Conservation (phyloP, 2,329 filamentous ascomycete species). For the Leptographium lundbergii region DNA sequence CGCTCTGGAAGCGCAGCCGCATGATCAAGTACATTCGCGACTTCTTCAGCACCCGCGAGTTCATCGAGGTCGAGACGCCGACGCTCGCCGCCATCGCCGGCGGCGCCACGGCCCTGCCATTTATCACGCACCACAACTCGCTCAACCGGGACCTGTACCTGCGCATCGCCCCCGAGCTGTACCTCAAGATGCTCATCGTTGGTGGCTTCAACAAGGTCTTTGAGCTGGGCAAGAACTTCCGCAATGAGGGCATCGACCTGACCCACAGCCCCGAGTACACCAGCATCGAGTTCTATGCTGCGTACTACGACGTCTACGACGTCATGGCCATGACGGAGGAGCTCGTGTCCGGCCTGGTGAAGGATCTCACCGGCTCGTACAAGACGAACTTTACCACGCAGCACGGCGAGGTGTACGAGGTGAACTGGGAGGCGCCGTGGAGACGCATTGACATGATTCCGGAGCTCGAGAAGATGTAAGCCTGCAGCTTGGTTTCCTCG, state of each 20-base stretch:
- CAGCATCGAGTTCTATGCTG: conserved; percentile 93
- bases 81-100: conserved; percentile 96
- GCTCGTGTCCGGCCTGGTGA: conserved; percentile 78
- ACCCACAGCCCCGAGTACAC: conserved; percentile 99
- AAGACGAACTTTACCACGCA: conserved; percentile 79
- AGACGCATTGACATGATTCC: conserved; percentile 91
- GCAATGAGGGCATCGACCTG: conserved; percentile 75
- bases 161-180: conserved; percentile 88
- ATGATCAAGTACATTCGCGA: conserved; percentile 80
- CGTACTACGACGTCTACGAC: conserved; percentile 84
- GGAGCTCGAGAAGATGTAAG: conserved; percentile 52
- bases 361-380: conserved; percentile 76
- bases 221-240: conserved; percentile 87
- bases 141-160: conserved; percentile 90
- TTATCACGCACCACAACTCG: conserved; percentile 93
- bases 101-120: conserved; percentile 89
- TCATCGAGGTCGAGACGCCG: conserved; percentile 89
- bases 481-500: neutral
- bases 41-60: conserved; percentile 79
- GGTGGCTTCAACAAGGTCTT: conserved; percentile 92
- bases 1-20: conserved; percentile 75
- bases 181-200: conserved; percentile 91
- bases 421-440: conserved; percentile 97
- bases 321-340: conserved; percentile 87
- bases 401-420: conserved; percentile 70